These are phyloP conservation scores for Aspergillus cavernicola DNA, from an alignment of 495 filamentous ascomycete genomes.

Conservation along the genomic window DNA sequence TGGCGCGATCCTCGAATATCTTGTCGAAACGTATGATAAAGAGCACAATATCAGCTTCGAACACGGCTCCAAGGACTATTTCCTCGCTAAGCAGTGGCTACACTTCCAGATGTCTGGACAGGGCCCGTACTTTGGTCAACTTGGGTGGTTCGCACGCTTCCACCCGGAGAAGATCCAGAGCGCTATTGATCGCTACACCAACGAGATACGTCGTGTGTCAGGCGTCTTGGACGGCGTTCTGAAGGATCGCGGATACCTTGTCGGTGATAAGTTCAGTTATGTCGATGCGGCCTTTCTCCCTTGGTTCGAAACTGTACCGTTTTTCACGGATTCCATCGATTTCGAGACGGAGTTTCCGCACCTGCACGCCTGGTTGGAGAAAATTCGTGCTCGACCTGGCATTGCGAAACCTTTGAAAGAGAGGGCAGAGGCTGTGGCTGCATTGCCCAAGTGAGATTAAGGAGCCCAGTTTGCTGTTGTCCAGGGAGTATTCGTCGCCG, in stretches of 20 bases:
- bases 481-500: too few species aligned
- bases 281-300: constrained; percentile 57
- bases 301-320: constrained; percentile 39
- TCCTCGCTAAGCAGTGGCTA: constrained; percentile 52
- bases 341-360: constrained; percentile 39
- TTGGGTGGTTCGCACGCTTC: constrained; percentile 48
- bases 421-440: constrained; percentile 19
- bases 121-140: constrained; percentile 65
- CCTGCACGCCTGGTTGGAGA: constrained; percentile 41
- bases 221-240: constrained; percentile 54
- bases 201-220: constrained; percentile 58
- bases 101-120: constrained; percentile 46
- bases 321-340: constrained; percentile 22
- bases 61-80: constrained; percentile 43
- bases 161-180: constrained; percentile 57
- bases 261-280: constrained; percentile 55
- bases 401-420: constrained; percentile 40
- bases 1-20: constrained; percentile 69
- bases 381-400: constrained; percentile 34
- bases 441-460: too few species aligned
- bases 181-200: constrained; percentile 55
- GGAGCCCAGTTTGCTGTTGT: too few species aligned
- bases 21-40: constrained; percentile 68
- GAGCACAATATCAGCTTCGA: constrained; percentile 55
- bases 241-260: constrained; percentile 51